Conservation (phyloP, 345 rosid species). For the Rhodomyrtus tomentosa region DNA sequence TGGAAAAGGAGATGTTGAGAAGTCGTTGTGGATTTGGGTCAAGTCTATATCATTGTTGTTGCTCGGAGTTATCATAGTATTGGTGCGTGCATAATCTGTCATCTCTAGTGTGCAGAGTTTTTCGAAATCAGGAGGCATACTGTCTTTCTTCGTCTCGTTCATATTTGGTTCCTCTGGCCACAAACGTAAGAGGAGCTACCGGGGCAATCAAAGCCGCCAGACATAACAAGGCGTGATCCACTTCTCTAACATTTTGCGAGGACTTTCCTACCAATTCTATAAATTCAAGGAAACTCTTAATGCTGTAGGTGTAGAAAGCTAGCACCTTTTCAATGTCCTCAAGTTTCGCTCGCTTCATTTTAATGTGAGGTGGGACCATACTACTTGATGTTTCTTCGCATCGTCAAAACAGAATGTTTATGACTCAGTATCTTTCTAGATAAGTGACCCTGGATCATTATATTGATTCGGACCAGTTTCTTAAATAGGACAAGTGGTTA, state of each 20-base stretch:
- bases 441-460: background rate
- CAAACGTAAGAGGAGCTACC: constrained; percentile 17
- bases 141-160: constrained; percentile 26
- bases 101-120: constrained; percentile 14
- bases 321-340: background rate
- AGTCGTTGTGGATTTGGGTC: background rate
- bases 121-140: constrained; percentile 12
- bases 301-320: background rate
- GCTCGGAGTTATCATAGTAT: constrained; percentile 8
- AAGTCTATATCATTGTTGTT: constrained; percentile 6
- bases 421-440: background rate
- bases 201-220: constrained; percentile 8
- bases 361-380: background rate
- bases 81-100: constrained; percentile 16
- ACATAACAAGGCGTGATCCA: constrained; percentile 15
- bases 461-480: background rate
- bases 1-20: background rate
- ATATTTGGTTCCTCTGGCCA: constrained; percentile 22
- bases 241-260: constrained; percentile 29
- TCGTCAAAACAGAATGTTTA: background rate
- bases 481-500: background rate
- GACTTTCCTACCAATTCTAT: background rate
- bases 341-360: background rate
- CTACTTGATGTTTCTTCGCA: background rate
- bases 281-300: background rate